Evolutionary conservation across 495 filamentous ascomycete species (phyloP).

Genomic region (Aspergillus egyptiacus): DNA sequence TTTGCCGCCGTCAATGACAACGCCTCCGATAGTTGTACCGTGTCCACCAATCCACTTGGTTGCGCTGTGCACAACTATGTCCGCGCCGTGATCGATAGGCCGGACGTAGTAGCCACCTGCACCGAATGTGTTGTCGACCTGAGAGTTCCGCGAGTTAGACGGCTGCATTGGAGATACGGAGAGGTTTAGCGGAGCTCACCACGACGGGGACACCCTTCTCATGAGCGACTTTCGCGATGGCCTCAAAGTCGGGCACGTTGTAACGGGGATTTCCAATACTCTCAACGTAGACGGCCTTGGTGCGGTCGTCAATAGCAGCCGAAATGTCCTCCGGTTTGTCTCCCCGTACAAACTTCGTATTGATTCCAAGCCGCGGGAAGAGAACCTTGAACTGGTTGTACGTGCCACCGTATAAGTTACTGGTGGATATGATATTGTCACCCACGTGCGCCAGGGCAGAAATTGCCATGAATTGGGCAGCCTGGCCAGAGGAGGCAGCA

Average conservation of each 20-base stretch:
- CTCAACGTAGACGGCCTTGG: slow-evolving; percentile 95
- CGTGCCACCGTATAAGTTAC: slow-evolving; percentile 92
- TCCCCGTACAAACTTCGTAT: slow-evolving; percentile 82
- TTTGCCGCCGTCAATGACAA: slow-evolving; percentile 86
- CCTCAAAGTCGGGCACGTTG: slow-evolving; percentile 88
- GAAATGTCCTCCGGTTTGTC: slow-evolving; percentile 80
- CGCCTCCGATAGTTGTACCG: slow-evolving; percentile 88
- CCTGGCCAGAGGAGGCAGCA: slow-evolving; percentile 84
- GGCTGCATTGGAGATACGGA: neutral
- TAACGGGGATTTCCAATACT: slow-evolving; percentile 94
- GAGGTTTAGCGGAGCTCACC: slow-evolving; percentile 51
- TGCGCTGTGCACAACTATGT: slow-evolving; percentile 92
- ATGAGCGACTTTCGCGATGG: slow-evolving; percentile 72
- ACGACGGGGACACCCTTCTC: slow-evolving; percentile 79
- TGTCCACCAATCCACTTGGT: slow-evolving; percentile 99
- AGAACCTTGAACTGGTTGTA: slow-evolving; percentile 98
- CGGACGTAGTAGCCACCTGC: slow-evolving; percentile 88
- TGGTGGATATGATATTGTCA: slow-evolving; percentile 93
- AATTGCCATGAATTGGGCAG: slow-evolving; percentile 92
- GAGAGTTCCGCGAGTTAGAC: neutral
- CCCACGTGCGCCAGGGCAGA: slow-evolving; percentile 74
- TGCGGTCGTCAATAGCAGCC: slow-evolving; percentile 85
- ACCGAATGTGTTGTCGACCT: slow-evolving; percentile 96
- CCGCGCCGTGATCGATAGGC: slow-evolving; percentile 88
- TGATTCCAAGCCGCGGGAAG: slow-evolving; percentile 79